phyloP scores from a whole-genome alignment of 148 eudicot species.

The Polygonum maritimum region DNA sequence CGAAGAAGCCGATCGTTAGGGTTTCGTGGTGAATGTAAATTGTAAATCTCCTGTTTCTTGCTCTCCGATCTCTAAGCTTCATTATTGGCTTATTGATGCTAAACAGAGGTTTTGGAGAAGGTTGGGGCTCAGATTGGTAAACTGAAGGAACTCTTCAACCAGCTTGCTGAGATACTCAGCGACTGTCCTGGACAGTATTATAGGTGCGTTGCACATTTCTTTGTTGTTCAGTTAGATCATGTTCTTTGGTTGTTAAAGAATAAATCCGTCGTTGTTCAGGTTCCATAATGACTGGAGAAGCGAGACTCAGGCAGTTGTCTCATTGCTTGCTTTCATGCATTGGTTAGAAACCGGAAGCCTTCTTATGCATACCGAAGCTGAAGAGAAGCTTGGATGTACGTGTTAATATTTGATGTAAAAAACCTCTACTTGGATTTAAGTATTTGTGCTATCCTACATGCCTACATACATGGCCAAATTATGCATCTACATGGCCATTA shows the following conservation, averaged over 20 bases:
- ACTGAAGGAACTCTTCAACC: conserved; percentile 47
- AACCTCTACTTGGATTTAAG: background rate
- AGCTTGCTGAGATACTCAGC: conserved; percentile 65
- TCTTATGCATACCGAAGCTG: conserved; percentile 72
- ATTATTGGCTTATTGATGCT: background rate
- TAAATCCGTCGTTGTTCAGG: conserved; percentile 27
- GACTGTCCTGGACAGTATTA: conserved; percentile 90
- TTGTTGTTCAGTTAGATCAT: background rate
- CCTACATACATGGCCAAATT: background rate
- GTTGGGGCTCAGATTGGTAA: conserved; percentile 55
- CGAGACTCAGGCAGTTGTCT: conserved; percentile 73
- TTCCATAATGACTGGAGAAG: conserved; percentile 91
- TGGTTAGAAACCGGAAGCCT: conserved; percentile 89
- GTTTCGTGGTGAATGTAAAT: background rate
- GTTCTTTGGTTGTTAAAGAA: background rate
- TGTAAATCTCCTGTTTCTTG: background rate
- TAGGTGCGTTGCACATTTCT: conserved; percentile 37
- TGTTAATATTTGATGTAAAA: conserved; percentile 5
- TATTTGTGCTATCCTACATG: background rate
- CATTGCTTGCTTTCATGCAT: conserved; percentile 83
- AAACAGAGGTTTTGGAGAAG: conserved; percentile 74
- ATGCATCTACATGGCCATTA: background rate
- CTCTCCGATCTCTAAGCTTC: background rate
- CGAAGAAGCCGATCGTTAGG: background rate
- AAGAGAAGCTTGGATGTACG: conserved; percentile 83